Evolutionary conservation across 352 stramenopile species (phyloP), one percentile per base, ranked within the genome.

Genomic region (Globisporangium carolinianum): DNA sequence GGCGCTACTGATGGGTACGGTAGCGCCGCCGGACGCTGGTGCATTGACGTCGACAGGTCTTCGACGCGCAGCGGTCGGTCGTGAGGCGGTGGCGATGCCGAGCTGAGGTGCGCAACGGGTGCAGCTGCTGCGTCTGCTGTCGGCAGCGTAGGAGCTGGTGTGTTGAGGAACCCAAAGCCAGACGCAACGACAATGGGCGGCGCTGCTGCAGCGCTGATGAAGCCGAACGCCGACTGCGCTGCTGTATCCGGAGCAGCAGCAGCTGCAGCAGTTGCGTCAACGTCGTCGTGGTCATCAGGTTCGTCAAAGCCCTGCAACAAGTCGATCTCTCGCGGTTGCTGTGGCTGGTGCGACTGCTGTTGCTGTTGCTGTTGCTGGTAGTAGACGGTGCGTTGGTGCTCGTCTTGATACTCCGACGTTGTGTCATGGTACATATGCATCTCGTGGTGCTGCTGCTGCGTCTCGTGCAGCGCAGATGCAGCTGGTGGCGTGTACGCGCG

Each of bases 81-180:
- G 10, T 66, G 50, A 5, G 48, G 35, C 8, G 60, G 50, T 35
- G 47, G 54, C 14, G 53, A 66, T 5, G 53, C 58, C 36, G 48
- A 61, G 42, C 48, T 66, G 17, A 61, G 39, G 3, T 63, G 35
- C 7, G 57, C 54, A n/a, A 17, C 24, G n/a, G 53, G 18, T 32
- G n/a, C 47, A 17, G 42, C 18, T 8, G 36, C 11, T 11, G 41
- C 3, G 4, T 18, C 12, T n/a, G 58, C 60, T 32, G 68, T 14
- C 9, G 35, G 7, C 7, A 36, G 5, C 10, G n/a, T 7, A 9
- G 37, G 37, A 6, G 36, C n/a, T 15, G 15, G 51, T 5, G 7
- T 60, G 53, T 72, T 76, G 18, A 84, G 41, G 12, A 82, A 79
- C 17, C 58, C 55, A 36, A 82, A 80, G 12, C 71, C 61, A 0